Evolutionary conservation across 1,284 basidiomycete genomes (phyloP).

Genomic region (Malassezia furfur): DNA sequence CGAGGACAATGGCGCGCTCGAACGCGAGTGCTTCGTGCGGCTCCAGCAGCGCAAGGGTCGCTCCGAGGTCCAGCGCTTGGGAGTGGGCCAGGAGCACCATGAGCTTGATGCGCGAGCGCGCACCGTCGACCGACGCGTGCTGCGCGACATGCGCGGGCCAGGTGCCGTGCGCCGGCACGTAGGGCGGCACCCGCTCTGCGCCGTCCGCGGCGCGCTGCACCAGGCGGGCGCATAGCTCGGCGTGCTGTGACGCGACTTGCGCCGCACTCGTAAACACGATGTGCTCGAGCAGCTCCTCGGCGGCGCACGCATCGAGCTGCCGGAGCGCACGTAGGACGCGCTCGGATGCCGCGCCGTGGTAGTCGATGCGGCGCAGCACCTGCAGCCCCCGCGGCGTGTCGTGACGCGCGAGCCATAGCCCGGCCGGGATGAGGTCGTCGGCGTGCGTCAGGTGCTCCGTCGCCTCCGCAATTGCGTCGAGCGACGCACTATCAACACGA

Average conservation of each 20-base stretch:
- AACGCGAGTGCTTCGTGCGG: constrained; percentile 16
- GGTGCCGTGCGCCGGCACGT: not conserved
- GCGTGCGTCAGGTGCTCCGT: not conserved
- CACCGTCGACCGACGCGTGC: not conserved
- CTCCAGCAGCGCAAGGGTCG: constrained; percentile 15
- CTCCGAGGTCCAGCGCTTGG: constrained; percentile 20
- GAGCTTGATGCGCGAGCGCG: constrained; percentile 29
- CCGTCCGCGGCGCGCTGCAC: not conserved
- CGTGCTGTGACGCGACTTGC: constrained; percentile 26
- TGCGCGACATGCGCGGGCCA: not conserved
- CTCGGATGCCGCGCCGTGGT: not conserved
- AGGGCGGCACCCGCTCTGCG: not conserved
- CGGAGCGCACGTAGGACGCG: constrained; percentile 22
- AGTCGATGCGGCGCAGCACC: constrained; percentile 1
- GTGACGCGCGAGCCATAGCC: constrained; percentile 31
- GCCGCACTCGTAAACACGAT: constrained; percentile 25
- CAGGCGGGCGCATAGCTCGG: constrained; percentile 15
- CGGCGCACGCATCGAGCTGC: constrained; percentile 25
- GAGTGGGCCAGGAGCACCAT: constrained; percentile 32
- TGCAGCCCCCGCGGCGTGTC: constrained; percentile 27
- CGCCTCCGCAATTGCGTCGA: constrained; percentile 19
- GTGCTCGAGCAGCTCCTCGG: constrained; percentile 34
- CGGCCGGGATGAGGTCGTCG: constrained; percentile 18
- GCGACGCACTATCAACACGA: constrained; percentile 8
- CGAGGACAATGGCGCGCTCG: constrained; percentile 30